Evolutionary conservation across 1,139 yeast genomes (phyloP).

Genomic region (Zygosaccharomyces sapae): DNA sequence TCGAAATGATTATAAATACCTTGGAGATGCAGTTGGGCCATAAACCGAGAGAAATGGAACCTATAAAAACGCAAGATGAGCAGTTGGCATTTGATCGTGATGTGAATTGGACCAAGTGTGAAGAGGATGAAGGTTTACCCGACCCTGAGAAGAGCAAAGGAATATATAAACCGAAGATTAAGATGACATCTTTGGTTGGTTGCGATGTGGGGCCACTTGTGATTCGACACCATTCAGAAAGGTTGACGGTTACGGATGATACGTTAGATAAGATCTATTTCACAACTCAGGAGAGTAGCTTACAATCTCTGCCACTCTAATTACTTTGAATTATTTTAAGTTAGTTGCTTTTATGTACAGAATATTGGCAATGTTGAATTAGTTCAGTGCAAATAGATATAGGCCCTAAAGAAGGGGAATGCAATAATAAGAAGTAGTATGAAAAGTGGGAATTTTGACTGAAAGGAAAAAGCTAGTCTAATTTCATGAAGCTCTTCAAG

Average conservation of each 20-base stretch:
- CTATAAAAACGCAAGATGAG: slow-evolving; percentile 16
- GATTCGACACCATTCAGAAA: slow-evolving; percentile 29
- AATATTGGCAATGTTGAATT: slow-evolving; percentile 1
- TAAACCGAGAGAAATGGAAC: slow-evolving; percentile 11
- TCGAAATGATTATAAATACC: slow-evolving; percentile 31
- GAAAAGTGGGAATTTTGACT: not conserved
- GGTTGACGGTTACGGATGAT: slow-evolving; percentile 11
- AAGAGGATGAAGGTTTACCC: slow-evolving; percentile 24
- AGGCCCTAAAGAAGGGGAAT: too few species aligned
- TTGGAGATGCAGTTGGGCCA: slow-evolving; percentile 30
- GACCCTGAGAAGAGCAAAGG: slow-evolving; percentile 8
- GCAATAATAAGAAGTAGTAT: too few species aligned
- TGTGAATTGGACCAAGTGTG: slow-evolving; percentile 30
- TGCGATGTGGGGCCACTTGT: slow-evolving; percentile 32
- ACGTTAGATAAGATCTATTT: slow-evolving; percentile 8
- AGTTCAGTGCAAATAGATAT: too few species aligned
- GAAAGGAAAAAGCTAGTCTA: slow-evolving; percentile 36
- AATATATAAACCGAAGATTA: slow-evolving; percentile 21
- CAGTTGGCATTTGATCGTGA: slow-evolving; percentile 26
- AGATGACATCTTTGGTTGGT: slow-evolving; percentile 31
- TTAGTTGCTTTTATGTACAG: not conserved
- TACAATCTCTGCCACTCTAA: not conserved
- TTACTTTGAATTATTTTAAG: not conserved
- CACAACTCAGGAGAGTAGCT: slow-evolving; percentile 6
- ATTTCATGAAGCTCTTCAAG: slow-evolving; percentile 59